Evolutionary conservation across 352 stramenopile species (phyloP).

Genomic region (Globisporangium nodosum): DNA sequence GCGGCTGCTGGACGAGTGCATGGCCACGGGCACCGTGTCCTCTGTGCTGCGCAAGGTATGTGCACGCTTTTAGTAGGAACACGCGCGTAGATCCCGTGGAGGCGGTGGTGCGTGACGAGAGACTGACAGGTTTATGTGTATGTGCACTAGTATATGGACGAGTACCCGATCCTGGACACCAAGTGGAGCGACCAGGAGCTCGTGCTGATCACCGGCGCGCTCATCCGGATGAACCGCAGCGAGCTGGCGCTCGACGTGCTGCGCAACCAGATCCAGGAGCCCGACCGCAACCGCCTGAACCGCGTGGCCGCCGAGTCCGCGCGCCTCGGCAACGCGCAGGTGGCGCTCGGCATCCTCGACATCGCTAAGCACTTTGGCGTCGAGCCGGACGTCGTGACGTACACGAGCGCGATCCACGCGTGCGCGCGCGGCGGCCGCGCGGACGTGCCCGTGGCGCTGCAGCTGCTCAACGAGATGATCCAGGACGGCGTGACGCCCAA

Average conservation of each 20-base stretch:
- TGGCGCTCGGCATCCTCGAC: slow-evolving; percentile 66
- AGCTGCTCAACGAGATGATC: slow-evolving; percentile 79
- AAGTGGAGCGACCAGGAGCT: slow-evolving; percentile 67
- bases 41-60: slow-evolving; percentile 42
- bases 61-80: neutral
- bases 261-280: slow-evolving; percentile 46
- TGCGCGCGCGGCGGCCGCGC: slow-evolving; percentile 50
- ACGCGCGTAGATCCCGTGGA: too few species aligned
- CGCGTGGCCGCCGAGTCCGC: slow-evolving; percentile 63
- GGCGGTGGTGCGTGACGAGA: neutral
- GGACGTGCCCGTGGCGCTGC: slow-evolving; percentile 47
- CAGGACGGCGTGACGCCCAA: slow-evolving; percentile 47
- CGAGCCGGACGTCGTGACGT: slow-evolving; percentile 61
- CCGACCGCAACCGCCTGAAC: slow-evolving; percentile 50
- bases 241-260: slow-evolving; percentile 52
- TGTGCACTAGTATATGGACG: slow-evolving; percentile 47
- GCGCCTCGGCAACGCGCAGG: slow-evolving; percentile 51
- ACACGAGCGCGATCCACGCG: slow-evolving; percentile 77
- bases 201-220: slow-evolving; percentile 62
- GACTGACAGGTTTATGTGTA: neutral
- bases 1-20: slow-evolving; percentile 52
- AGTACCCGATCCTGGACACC: slow-evolving; percentile 57
- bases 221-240: slow-evolving; percentile 73
- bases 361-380: slow-evolving; percentile 68
- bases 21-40: slow-evolving; percentile 44